phyloP scores from a whole-genome alignment of 1,284 basidiomycete species.

The Leccinum pachyderme region DNA sequence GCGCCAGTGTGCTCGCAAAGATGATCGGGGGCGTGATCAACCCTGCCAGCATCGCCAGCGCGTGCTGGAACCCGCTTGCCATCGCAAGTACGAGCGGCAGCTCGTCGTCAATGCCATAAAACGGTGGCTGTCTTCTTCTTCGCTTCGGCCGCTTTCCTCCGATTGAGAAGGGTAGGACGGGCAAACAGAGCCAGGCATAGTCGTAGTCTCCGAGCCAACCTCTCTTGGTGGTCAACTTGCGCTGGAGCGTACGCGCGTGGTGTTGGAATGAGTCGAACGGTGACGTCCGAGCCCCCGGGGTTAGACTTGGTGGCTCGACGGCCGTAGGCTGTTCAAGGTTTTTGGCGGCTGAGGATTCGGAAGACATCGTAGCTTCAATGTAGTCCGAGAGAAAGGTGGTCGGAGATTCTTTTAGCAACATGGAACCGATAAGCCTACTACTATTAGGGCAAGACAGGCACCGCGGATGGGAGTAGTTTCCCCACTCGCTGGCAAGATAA shows the following conservation, averaged over 20 bases:
- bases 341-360: constrained; percentile 7
- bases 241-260: constrained; percentile 14
- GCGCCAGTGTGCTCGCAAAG: constrained; percentile 61
- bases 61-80: constrained; percentile 71
- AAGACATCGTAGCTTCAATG: constrained; percentile 16
- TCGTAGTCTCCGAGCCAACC: constrained; percentile 73
- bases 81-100: constrained; percentile 70
- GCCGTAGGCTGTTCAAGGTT: neutral
- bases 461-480: neutral
- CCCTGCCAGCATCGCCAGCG: constrained; percentile 80
- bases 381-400: neutral
- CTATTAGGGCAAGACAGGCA: neutral
- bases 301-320: neutral
- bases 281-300: neutral
- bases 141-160: constrained; percentile 26
- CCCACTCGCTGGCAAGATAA: neutral
- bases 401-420: neutral
- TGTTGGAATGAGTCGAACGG: neutral
- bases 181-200: constrained; percentile 70
- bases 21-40: constrained; percentile 80
- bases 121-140: constrained; percentile 54
- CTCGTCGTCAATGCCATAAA: constrained; percentile 55
- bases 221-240: constrained; percentile 46
- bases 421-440: neutral
- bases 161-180: constrained; percentile 54